phyloP scores from a whole-genome alignment of 805 yeast genomes.

The Candida stauntonica region DNA sequence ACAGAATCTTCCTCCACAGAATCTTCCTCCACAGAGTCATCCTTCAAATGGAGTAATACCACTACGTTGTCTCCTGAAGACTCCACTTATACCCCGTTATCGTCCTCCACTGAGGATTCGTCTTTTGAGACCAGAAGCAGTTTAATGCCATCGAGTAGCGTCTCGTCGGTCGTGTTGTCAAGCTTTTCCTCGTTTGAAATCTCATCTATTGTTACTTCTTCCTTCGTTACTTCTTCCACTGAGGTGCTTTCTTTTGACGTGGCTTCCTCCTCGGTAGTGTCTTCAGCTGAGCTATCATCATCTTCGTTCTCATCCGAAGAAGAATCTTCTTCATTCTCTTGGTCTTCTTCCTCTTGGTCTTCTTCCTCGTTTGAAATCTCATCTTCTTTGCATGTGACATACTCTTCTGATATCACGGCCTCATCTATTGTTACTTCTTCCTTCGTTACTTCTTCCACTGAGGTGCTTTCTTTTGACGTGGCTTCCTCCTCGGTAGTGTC shows the following conservation, averaged over 20 bases:
- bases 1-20: no score
- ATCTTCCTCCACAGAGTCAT: not conserved
- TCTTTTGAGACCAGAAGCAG: not conserved
- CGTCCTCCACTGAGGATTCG: not conserved
- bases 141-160: no score
- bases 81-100: not conserved
- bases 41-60: no score
- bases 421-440: not conserved
- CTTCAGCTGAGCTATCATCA: not conserved
- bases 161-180: no score
- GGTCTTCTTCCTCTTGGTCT: no score
- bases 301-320: not conserved
- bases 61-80: no score
- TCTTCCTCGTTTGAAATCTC: not conserved
- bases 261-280: not conserved
- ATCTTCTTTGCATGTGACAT: not conserved
- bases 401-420: not conserved
- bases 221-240: not conserved
- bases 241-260: conserved; percentile 1
- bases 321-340: no score
- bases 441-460: not conserved
- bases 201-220: not conserved
- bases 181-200: not conserved
- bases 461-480: conserved; percentile 1
- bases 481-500: not conserved